These are phyloP conservation scores for Clitoria ternatea DNA, from an alignment of 306 rosid species.

Conservation along the genomic window DNA sequence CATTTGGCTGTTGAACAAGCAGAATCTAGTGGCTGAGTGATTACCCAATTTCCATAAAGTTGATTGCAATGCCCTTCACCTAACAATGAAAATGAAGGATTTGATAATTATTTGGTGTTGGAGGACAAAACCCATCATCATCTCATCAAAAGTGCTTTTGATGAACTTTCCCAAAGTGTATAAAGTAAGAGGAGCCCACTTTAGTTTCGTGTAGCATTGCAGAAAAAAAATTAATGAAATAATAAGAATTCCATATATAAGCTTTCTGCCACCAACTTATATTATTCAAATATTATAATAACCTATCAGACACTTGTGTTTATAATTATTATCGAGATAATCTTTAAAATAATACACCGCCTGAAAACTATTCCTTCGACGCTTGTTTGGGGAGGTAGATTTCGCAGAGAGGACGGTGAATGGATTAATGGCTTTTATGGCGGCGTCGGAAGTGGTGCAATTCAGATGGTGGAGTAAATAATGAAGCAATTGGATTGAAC, in stretches of 20 bases:
- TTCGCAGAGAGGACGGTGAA: too few species aligned
- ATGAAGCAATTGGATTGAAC: too few species aligned
- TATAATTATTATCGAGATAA: too few species aligned
- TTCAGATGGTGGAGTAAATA: too few species aligned
- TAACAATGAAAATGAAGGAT: slow-evolving; percentile 12
- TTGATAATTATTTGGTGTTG: background rate
- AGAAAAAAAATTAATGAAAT: background rate
- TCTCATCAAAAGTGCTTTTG: slow-evolving; percentile 12
- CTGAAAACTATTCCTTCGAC: too few species aligned
- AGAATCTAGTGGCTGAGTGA: background rate
- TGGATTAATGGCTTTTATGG: too few species aligned
- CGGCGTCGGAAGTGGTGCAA: too few species aligned
- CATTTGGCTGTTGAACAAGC: background rate
- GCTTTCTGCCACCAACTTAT: background rate
- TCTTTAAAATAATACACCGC: too few species aligned
- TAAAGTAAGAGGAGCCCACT: slow-evolving; percentile 16
- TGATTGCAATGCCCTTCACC: background rate
- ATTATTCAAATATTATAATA: too few species aligned
- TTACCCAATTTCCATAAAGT: background rate
- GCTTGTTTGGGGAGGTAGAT: too few species aligned
- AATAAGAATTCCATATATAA: background rate
- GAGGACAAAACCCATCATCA: background rate
- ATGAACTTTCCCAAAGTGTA: background rate
- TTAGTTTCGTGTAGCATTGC: background rate
- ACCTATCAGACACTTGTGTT: too few species aligned